A percentile compares a stretch with the other conserved stretches of the same genome.
Conservation (phyloP, 805 yeast genomes). For the Cephaloascus fragrans region DNA sequence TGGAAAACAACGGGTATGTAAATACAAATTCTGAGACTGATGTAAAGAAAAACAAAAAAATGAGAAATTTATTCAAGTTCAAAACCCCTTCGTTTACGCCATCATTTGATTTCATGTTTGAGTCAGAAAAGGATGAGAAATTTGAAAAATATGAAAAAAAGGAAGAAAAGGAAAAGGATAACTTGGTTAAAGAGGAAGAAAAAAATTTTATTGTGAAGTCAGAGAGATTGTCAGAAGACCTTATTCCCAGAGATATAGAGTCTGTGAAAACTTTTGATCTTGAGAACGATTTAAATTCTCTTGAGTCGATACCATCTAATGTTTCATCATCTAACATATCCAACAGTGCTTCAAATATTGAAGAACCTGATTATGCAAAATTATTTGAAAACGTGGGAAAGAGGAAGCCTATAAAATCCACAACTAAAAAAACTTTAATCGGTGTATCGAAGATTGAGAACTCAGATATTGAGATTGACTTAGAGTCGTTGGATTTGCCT, state of each 20-base stretch:
- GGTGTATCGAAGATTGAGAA: neutral
- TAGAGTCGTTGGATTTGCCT: slow-evolving; percentile 28
- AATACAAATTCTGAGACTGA: slow-evolving; percentile 1
- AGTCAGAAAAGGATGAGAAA: neutral
- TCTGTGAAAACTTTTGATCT: no score
- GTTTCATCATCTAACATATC: no score
- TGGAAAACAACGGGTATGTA: slow-evolving; percentile 2
- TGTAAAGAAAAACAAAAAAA: slow-evolving; percentile 4
- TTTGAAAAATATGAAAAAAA: neutral
- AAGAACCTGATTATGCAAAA: slow-evolving; percentile 33
- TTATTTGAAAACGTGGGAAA: slow-evolving; percentile 33
- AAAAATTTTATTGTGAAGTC: neutral
- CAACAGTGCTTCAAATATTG: no score
- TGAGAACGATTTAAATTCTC: no score
- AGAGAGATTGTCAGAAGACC: neutral
- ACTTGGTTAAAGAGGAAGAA: neutral
- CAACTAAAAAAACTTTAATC: neutral
- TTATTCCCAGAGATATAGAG: no score
- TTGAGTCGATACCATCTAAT: no score
- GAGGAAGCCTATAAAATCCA: slow-evolving; percentile 11
- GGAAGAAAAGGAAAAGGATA: neutral
- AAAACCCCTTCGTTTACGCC: neutral
- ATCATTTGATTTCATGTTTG: neutral
- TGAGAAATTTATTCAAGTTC: neutral
- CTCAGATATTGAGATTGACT: slow-evolving; percentile 21